Base-by-base conservation (phyloP, 1,139 yeast genomes). In the Protomyces gravidus region DNA sequence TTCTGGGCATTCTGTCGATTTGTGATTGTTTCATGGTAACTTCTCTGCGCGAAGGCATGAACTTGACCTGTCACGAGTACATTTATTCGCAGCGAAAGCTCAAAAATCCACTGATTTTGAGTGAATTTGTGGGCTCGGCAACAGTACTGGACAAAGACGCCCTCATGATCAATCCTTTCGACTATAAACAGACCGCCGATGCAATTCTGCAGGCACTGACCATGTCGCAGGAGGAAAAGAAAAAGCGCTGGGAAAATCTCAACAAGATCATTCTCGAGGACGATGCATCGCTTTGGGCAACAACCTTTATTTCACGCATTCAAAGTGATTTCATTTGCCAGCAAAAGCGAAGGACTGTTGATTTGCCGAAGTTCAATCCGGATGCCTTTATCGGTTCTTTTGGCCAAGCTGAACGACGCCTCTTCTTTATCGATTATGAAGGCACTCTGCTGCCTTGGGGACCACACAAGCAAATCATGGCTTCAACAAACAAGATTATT, bases 91-190 rank as follows among this genome's bases (percentile, higher is more conserved):
- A 95, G 2, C 55, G 55, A 25, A 75, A 78, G 28, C 59, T 62
- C 13, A 83, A 86, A 65, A 86, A 96, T 0, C 96, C 97, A 0
- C 78, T 92, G 65, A 79, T 92, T 61, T 73, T 92, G 62, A 86
- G 96, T 42, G 99, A 92, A 40, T 92, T 94, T 67, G 89, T 97
- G 0, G 98, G 98, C 0, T 86, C 96, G 13, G 95, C 97, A 0
- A 79, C 85, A 1, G 80, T 90, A 4, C 76, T 94, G 55, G 82
- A 80, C 2, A 72, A 79, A 45, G 90, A 94, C 15, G 88, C 96
- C 2, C 65, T 90, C 4, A 72, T 89, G 49, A 84, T 90, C 45
- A 94, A 92, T 69, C 98, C 98, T 1, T 92, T 97, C 95, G 94
- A 89, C 70, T 76, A 80, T 36, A 79, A 77, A 51, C 80, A 80